phyloP scores from a whole-genome alignment of 73 alveolate species.

The Blepharisma stoltei region DNA sequence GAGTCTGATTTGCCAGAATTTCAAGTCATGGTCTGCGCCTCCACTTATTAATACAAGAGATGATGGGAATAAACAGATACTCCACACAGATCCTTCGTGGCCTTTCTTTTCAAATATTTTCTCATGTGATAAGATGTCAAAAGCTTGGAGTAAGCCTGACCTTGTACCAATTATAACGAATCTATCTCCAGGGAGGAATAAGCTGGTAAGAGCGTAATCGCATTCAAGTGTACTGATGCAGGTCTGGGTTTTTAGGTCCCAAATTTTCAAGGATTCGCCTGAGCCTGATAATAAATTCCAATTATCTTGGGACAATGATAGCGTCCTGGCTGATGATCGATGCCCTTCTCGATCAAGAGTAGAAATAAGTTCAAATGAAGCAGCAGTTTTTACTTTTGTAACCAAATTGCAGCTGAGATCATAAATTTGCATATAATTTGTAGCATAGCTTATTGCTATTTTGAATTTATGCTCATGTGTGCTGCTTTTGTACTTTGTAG shows the following conservation, averaged over 20 bases:
- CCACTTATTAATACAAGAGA: not conserved
- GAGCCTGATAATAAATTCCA: constrained; percentile 14
- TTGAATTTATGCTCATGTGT: not conserved
- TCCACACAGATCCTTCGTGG: constrained; percentile 18
- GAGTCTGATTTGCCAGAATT: constrained; percentile 51
- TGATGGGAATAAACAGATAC: no score
- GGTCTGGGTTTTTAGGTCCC: constrained; percentile 3
- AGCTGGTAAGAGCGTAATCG: not conserved
- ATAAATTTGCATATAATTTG: not conserved
- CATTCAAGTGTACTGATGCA: not conserved
- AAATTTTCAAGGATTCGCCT: constrained; percentile 28
- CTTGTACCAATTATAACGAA: not conserved
- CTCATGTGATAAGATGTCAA: constrained; percentile 1
- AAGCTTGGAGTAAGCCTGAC: not conserved
- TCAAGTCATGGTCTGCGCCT: constrained; percentile 37
- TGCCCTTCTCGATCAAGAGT: constrained; percentile 31
- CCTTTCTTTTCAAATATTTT: not conserved
- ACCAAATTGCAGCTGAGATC: not conserved
- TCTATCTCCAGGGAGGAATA: constrained; percentile 11
- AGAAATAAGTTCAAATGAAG: not conserved
- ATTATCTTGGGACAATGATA: constrained; percentile 28
- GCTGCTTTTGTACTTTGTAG: not conserved
- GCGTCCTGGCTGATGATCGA: constrained; percentile 22
- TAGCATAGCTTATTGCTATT: not conserved
- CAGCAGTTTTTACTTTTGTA: not conserved